Base-by-base conservation (phyloP, 1,284 basidiomycete species). In the Cutaneotrichosporon cavernicola region DNA sequence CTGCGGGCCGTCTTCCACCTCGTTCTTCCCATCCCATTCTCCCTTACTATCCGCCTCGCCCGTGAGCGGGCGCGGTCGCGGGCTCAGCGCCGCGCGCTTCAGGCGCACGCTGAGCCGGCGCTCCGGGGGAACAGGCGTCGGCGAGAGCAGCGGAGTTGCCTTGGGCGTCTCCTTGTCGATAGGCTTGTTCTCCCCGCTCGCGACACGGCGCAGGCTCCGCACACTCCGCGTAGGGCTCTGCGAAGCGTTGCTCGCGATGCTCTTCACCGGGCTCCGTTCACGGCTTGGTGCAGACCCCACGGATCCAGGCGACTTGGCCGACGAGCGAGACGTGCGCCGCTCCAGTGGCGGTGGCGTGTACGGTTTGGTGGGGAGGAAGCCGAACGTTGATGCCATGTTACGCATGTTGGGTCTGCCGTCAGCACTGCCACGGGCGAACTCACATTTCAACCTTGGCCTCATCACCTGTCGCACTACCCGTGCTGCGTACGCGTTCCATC, bases 31-130 rank as follows among this genome's bases (percentile, higher is more conserved):
- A 5, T 49, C 21, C 47, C 47, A 21, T 49, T 26, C 47, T 9
- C 47, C 47, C 16, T 14, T 18, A 1, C 6, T 18, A 30, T 53
- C 51, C 11, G 7, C 30, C 51, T 53, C 51, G 18, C 53, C 53
- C 5, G 55, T 56, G 13, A 56, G 55, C 13, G 10, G 38, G 10
- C 55, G 36, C 21, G 55, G 55, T 26, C 22, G 21, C 36, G 55
- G 55, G 26, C 38, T 56, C 26, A 43, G 22, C 55, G 55, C 55
- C 4, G 55, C 55, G 4, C 38, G 36, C 22, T 40, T 38, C 13
- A 56, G 38, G 14, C 55, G 55, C 13, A 43, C 55, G n/a, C 55
- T 53, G 26, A 53, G 51, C 14, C 51, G 51, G 30, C 51, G 51
- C 30, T 53, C 51, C 6, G 51, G 31, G 30, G 43, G 8, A n/a